Conservation (phyloP, 176 grass and related monocot genomes). For the Cenchrus fungigraminus region DNA sequence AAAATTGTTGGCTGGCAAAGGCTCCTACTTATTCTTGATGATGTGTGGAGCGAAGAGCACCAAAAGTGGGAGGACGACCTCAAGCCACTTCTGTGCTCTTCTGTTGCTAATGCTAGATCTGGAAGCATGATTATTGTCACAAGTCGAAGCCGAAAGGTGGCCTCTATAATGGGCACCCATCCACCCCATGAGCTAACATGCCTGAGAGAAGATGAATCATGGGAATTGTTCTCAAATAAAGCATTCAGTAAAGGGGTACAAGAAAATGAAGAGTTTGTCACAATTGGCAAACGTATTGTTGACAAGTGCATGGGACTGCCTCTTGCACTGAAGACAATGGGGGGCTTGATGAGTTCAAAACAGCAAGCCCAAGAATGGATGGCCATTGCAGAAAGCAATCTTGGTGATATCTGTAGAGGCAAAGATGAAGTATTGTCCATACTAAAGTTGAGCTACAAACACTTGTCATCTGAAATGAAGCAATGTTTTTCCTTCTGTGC, state of each 20-base stretch:
- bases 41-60: conserved; percentile 44
- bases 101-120: not conserved
- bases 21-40: conserved; percentile 50
- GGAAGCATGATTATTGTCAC: conserved; percentile 53
- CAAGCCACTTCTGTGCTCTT: not conserved
- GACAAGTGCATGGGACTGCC: conserved; percentile 38
- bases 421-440: conserved; percentile 4
- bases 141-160: conserved; percentile 1
- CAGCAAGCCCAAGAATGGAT: conserved; percentile 16
- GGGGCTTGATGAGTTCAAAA: conserved; percentile 47
- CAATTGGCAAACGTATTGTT: conserved; percentile 13
- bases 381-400: not conserved
- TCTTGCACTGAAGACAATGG: conserved; percentile 39
- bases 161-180: conserved; percentile 29
- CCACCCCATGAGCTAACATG: not conserved
- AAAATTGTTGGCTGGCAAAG: not conserved
- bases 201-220: conserved; percentile 23
- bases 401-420: not conserved
- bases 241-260: conserved; percentile 28
- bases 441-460: conserved; percentile 17
- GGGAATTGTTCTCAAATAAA: conserved; percentile 35
- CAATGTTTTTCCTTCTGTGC: conserved; percentile 33
- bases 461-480: conserved; percentile 28
- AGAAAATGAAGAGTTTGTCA: conserved; percentile 2
- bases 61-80: conserved; percentile 24